Percentiles rank a stretch among this genome's conserved stretches.
phyloP scores from a whole-genome alignment of 2,329 filamentous ascomycete species.

The Sarocladium strictum region DNA sequence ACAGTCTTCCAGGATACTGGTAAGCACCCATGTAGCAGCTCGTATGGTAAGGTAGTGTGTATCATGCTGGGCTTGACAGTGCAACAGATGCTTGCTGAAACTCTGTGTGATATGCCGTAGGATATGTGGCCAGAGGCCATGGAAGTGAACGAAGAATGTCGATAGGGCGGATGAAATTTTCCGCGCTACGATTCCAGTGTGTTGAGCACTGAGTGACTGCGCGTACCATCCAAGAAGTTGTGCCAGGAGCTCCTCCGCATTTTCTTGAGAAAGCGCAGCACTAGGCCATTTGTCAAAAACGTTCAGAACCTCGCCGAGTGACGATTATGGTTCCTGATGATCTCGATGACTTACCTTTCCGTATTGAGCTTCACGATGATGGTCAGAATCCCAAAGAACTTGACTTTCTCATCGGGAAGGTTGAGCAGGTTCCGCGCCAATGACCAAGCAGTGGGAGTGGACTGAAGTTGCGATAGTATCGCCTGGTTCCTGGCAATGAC shows the following conservation, averaged over 20 bases:
- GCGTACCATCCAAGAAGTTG: constrained; percentile 60
- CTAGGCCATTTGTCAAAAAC: constrained; percentile 19
- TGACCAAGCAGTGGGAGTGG: constrained; percentile 76
- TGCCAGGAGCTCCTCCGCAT: constrained; percentile 52
- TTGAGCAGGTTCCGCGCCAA: constrained; percentile 71
- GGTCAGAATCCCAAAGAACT: constrained; percentile 89
- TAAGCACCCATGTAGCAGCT: constrained; percentile 57
- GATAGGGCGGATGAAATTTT: constrained; percentile 75
- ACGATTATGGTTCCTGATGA: not conserved
- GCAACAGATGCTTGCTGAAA: not conserved
- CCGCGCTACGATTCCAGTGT: constrained; percentile 56
- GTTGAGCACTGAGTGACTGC: constrained; percentile 42
- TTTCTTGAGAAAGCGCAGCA: constrained; percentile 46
- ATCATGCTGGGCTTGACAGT: not conserved
- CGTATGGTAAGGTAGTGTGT: constrained; percentile 33
- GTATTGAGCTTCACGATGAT: constrained; percentile 92
- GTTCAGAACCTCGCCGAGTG: not conserved
- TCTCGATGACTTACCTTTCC: constrained; percentile 55
- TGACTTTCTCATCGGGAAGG: constrained; percentile 65
- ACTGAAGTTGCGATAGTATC: constrained; percentile 71
- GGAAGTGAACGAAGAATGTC: constrained; percentile 68
- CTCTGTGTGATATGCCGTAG: constrained; percentile 45
- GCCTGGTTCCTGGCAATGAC: constrained; percentile 55
- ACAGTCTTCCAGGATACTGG: constrained; percentile 29
- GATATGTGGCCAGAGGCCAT: constrained; percentile 60